Evolutionary conservation across 1,284 basidiomycete genomes (phyloP).

Genomic region (Microbotryum saponariae): DNA sequence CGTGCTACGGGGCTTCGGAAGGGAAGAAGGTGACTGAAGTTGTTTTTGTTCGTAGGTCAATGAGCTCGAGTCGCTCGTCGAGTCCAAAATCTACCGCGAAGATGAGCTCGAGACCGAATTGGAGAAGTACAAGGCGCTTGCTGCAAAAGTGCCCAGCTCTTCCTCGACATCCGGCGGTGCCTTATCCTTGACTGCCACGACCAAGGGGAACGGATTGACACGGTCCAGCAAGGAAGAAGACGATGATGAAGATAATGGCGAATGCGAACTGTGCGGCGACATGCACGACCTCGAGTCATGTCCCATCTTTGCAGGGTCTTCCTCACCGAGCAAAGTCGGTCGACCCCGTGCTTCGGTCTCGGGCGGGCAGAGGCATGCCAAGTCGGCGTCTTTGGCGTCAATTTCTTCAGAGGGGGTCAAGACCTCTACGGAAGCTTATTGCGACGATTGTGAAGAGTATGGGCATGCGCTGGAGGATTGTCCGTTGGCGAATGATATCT

Average conservation of each 20-base stretch:
- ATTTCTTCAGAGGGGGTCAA: neutral
- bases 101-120: constrained; percentile 84
- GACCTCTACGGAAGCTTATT: constrained; percentile 11
- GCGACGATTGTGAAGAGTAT: constrained; percentile 30
- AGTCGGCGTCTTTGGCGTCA: neutral
- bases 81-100: constrained; percentile 90
- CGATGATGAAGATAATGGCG: constrained; percentile 39
- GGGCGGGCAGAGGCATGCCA: neutral
- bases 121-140: constrained; percentile 41
- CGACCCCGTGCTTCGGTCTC: neutral
- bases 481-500: constrained; percentile 28
- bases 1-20: too few relatives aligned
- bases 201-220: constrained; percentile 7
- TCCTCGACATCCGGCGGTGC: constrained; percentile 7
- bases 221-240: constrained; percentile 15
- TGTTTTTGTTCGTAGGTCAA: constrained; percentile 51
- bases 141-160: constrained; percentile 32
- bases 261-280: constrained; percentile 75
- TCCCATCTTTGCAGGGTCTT: constrained; percentile 4
- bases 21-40: too few relatives aligned
- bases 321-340: neutral
- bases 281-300: constrained; percentile 52
- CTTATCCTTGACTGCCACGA: constrained; percentile 7
- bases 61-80: constrained; percentile 78
- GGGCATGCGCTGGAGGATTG: constrained; percentile 31